Conservation (phyloP, 83 land plant genomes). For the Larix sibirica region DNA sequence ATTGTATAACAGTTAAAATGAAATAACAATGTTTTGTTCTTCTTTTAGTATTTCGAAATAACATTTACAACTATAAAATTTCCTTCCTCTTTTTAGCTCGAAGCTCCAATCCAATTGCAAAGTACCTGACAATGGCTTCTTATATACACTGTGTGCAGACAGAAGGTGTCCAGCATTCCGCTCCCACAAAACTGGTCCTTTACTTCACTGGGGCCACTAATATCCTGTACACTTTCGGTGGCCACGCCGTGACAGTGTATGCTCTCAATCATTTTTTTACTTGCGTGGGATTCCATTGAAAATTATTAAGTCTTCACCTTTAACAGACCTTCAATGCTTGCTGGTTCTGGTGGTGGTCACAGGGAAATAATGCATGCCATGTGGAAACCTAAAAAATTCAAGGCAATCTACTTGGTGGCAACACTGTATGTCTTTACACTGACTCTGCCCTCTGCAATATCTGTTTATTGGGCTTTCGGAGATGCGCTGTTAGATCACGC, state of each 20-base stretch:
- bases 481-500: constrained; percentile 46
- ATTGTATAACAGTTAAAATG: too few species aligned
- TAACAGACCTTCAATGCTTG: too few species aligned
- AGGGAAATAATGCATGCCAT: constrained; percentile 86
- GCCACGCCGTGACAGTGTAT: constrained; percentile 78
- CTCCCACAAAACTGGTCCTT: constrained; percentile 45
- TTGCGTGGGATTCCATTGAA: neutral
- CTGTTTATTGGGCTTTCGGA: constrained; percentile 62
- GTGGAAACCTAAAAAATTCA: constrained; percentile 84
- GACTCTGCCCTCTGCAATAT: constrained; percentile 48
- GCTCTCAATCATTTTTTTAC: neutral
- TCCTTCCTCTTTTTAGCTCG: too few species aligned
- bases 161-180: constrained; percentile 45
- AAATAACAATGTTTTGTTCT: too few species aligned
- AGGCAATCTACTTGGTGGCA: constrained; percentile 62
- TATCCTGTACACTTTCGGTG: constrained; percentile 66
- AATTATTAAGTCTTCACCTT: too few species aligned
- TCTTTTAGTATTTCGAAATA: too few species aligned
- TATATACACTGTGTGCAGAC: constrained; percentile 24
- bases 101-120: too few species aligned
- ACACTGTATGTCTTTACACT: constrained; percentile 60
- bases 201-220: constrained; percentile 72
- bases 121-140: too few species aligned
- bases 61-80: too few species aligned
- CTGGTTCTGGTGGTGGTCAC: constrained; percentile 13